These are phyloP conservation scores for Blepharisma stoltei DNA, from an alignment of 73 alveolate species.

Conservation along the genomic window DNA sequence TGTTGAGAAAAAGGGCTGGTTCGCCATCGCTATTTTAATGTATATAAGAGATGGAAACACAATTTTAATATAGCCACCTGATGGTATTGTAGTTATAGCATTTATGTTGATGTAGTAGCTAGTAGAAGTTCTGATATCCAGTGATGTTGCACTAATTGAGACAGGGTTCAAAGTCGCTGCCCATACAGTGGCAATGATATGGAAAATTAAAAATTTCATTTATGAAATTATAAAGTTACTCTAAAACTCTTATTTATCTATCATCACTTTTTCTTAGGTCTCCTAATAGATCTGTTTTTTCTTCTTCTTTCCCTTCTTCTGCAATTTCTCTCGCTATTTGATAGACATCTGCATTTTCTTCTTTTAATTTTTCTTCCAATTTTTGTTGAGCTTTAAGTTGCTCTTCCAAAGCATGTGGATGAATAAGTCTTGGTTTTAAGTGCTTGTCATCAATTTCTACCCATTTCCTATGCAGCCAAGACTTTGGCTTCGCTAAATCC, in stretches of 20 bases:
- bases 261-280: no score
- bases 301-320: no score
- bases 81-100: neutral
- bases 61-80: neutral
- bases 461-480: constrained; percentile 13
- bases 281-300: no score
- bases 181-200: no score
- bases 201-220: no score
- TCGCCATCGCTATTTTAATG: no score
- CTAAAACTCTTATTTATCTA: no score
- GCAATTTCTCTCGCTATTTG: no score
- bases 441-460: neutral
- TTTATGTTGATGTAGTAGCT: neutral
- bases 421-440: constrained; percentile 18
- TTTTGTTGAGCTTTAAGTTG: neutral
- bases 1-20: no score
- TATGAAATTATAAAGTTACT: no score
- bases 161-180: neutral
- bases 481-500: neutral
- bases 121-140: neutral
- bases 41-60: constrained; percentile 2
- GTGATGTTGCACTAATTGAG: neutral
- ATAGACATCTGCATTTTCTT: neutral
- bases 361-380: constrained; percentile 5
- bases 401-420: neutral